These are phyloP conservation scores for Gentiana macrophylla DNA, from an alignment of 257 asterid genomes.

Conservation along the genomic window DNA sequence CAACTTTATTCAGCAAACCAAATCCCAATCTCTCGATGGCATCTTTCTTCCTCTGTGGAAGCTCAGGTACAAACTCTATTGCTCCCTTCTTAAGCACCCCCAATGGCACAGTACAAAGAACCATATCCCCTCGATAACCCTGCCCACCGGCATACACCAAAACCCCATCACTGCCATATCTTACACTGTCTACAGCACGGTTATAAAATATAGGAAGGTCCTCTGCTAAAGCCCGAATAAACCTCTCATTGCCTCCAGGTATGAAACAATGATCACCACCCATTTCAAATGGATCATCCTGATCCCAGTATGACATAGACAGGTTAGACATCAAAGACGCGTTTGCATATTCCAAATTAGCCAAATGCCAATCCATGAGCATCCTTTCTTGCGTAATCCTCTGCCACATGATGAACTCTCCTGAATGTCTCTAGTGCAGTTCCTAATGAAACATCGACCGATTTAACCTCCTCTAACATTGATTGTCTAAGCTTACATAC, in stretches of 20 bases:
- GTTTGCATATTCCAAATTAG: constrained; percentile 93
- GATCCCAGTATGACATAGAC: constrained; percentile 98
- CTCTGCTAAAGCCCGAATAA: constrained; percentile 68
- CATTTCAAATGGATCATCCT: constrained; percentile 97
- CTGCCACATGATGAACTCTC: constrained; percentile 72
- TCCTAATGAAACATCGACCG: constrained; percentile 73
- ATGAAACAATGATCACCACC: constrained; percentile 98
- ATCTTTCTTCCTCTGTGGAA: constrained; percentile 75
- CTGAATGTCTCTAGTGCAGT: constrained; percentile 85
- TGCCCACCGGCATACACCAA: constrained; percentile 69
- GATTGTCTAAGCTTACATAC: constrained; percentile 96
- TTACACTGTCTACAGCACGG: constrained; percentile 45
- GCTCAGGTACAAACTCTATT: constrained; percentile 76
- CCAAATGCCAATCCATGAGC: constrained; percentile 98
- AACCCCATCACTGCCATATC: constrained; percentile 79
- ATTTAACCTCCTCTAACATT: constrained; percentile 73
- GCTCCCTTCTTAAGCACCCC: constrained; percentile 80
- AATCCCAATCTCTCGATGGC: constrained; percentile 87
- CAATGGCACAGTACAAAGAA: constrained; percentile 76
- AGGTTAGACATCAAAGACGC: constrained; percentile 87
- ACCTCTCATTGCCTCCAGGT: constrained; percentile 97
- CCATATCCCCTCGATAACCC: constrained; percentile 73
- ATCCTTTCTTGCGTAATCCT: constrained; percentile 83
- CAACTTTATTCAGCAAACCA: constrained; percentile 88
- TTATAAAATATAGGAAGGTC: constrained; percentile 78